Evolutionary conservation across 495 filamentous ascomycete genomes (phyloP), one percentile per base, ranked within the genome.

Genomic region (Trichoderma erinaceum): DNA sequence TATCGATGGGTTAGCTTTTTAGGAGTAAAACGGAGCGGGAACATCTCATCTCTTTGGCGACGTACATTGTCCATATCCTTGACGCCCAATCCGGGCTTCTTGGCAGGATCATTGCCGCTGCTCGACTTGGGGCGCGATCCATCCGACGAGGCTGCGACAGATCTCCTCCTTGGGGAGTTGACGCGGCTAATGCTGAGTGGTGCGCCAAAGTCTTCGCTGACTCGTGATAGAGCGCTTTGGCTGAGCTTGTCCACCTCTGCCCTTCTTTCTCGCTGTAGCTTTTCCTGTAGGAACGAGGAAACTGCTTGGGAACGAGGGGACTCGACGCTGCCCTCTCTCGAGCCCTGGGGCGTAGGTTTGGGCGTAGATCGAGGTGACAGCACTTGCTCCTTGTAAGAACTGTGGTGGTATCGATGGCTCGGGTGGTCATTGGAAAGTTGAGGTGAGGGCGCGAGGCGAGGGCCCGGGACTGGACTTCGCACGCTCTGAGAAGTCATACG

Each of bases 281-380:
- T 76, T 68, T 87, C 83, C 43, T 84, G 84, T 12, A 87, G 75
- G 50, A 84, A 74, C 32, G 72, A 78, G 6, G 83, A 83, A 44
- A 77, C 73, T 16, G 76, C 38, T 32, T 21, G 69, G 23, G 38
- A 25, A 25, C 68, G 70, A 18, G 41, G 12, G 15, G 73, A 66
- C 48, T 75, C 75, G 46, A 76, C 69, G 35, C 71, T 71, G 32
- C 72, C 65, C 48, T 78, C 77, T 65, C 75, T 71, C 1, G 78
- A 77, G 29, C 77, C 64, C 65, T 70, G 75, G 7, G 75, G 76
- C 63, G 67, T 68, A 16, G 76, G 71, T 25, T 75, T 75, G 27
- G 70, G 69, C 15, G 65, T 58, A 41, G 66, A 52, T n/a, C 65
- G 18, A 4, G 68, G 16, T 67, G 70, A 29, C 63, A 23, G 10